A percentile compares a stretch with the other conserved stretches of the same genome.
Conservation (phyloP, 495 filamentous ascomycete genomes). For the Tuber aestivum region DNA sequence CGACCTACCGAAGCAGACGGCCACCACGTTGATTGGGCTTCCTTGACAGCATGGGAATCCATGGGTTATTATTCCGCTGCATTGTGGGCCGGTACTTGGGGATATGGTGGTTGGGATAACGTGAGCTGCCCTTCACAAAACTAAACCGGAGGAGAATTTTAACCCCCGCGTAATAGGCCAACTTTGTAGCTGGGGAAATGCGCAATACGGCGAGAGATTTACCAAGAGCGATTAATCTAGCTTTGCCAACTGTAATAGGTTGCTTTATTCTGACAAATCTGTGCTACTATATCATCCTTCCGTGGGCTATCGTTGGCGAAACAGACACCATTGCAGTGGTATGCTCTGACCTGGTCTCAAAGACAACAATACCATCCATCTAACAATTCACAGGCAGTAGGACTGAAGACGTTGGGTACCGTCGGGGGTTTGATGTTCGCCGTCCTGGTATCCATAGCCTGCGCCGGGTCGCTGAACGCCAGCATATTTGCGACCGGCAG, state of each 20-base stretch:
- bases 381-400: conserved; percentile 48
- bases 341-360: not conserved
- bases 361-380: not conserved
- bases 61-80: conserved; percentile 53
- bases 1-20: conserved; percentile 49
- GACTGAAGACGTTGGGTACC: conserved; percentile 52
- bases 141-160: conserved; percentile 4
- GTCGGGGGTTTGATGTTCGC: conserved; percentile 49
- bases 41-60: conserved; percentile 48
- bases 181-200: conserved; percentile 54
- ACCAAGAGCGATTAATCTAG: conserved; percentile 53
- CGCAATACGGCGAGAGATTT: conserved; percentile 50
- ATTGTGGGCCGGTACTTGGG: conserved; percentile 54
- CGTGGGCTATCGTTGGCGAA: not conserved
- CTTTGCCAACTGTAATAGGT: conserved; percentile 52
- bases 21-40: conserved; percentile 49
- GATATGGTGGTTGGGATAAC: conserved; percentile 58
- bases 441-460: conserved; percentile 51
- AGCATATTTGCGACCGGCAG: conserved; percentile 55
- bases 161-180: conserved; percentile 44
- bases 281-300: not conserved
- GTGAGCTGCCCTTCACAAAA: conserved; percentile 38
- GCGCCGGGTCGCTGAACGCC: conserved; percentile 52
- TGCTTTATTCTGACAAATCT: conserved; percentile 47
- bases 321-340: not conserved